Conservation (phyloP, 169 alveolate species). For the Perkinsus chesapeaki region DNA sequence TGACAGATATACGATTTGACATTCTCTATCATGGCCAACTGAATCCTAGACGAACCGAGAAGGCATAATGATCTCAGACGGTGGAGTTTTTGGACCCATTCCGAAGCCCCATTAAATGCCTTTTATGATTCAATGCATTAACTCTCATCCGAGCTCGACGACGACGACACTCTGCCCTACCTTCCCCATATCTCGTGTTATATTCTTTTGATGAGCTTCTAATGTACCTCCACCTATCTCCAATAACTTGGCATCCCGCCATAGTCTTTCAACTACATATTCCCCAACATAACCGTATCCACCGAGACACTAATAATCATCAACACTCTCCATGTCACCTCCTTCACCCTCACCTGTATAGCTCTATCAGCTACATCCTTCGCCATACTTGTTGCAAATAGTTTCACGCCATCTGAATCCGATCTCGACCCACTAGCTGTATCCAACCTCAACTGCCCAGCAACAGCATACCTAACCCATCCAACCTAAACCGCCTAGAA, state of each 20-base stretch:
- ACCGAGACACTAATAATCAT: not conserved
- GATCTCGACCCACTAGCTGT: not conserved
- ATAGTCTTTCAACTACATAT: not conserved
- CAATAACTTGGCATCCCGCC: constrained; percentile 13
- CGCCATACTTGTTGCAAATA: constrained; percentile 1
- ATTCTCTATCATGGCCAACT: not conserved
- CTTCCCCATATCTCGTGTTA: not conserved
- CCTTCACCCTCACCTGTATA: not conserved
- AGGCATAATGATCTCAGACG: too few species aligned
- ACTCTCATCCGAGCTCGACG: too few species aligned
- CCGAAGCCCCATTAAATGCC: too few species aligned
- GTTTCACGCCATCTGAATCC: not conserved
- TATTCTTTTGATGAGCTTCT: constrained; percentile 9
- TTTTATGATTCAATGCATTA: too few species aligned
- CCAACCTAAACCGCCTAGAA: not conserved
- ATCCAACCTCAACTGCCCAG: not conserved
- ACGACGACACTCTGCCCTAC: too few species aligned
- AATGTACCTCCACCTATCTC: constrained; percentile 6
- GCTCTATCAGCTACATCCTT: not conserved
- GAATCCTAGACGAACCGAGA: too few species aligned
- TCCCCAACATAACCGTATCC: not conserved
- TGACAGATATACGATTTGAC: too few species aligned
- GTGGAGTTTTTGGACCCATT: too few species aligned
- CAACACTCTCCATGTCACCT: not conserved
- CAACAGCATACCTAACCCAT: not conserved